Conservation (phyloP, 495 filamentous ascomycete species). For the Geopyxis carbonaria region DNA sequence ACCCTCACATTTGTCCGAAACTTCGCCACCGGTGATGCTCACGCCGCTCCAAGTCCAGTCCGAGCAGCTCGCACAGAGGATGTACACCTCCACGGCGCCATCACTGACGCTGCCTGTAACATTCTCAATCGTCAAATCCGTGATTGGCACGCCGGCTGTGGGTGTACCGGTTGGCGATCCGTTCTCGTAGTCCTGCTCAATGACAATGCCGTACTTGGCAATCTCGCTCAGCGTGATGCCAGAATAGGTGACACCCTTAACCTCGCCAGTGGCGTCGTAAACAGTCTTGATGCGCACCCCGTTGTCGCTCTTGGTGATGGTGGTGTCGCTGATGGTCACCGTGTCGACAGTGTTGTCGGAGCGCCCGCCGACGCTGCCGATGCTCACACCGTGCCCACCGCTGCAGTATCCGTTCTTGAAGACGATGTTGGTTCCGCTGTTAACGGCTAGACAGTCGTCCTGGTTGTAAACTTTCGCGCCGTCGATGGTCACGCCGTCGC, state of each 20-base stretch:
- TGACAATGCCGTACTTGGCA: constrained; percentile 44
- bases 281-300: constrained; percentile 51
- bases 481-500: constrained; percentile 34
- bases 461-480: constrained; percentile 43
- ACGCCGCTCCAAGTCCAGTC: constrained; percentile 36
- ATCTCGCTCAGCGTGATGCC: constrained; percentile 42
- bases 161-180: constrained; percentile 43
- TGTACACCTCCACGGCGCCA: constrained; percentile 33
- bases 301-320: constrained; percentile 38
- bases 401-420: constrained; percentile 15
- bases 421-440: constrained; percentile 33
- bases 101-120: constrained; percentile 36
- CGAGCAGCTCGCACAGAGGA: constrained; percentile 37
- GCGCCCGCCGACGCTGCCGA: constrained; percentile 52
- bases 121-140: constrained; percentile 35
- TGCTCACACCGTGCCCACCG: constrained; percentile 51
- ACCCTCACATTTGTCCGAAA: constrained; percentile 29
- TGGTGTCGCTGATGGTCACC: constrained; percentile 38
- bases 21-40: constrained; percentile 33
- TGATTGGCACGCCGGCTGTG: constrained; percentile 45
- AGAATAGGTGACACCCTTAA: constrained; percentile 41
- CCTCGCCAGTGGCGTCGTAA: constrained; percentile 37
- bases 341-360: constrained; percentile 40
- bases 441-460: constrained; percentile 48
- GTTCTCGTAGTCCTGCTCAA: constrained; percentile 55